Conservation (phyloP, 2,329 filamentous ascomycete genomes). For the Venturia pyrina region DNA sequence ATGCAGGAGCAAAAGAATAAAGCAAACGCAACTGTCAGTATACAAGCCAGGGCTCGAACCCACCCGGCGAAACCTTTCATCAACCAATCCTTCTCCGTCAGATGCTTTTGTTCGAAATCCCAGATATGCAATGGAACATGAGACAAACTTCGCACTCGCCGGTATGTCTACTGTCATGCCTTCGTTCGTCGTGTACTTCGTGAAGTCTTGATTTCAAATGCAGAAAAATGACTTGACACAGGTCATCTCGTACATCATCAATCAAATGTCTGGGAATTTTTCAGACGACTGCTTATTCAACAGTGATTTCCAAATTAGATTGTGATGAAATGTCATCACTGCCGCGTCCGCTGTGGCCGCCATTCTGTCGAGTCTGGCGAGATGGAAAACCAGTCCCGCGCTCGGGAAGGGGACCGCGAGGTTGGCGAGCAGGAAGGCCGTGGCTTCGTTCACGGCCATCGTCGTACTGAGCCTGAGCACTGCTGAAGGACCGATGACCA, state of each 20-base stretch:
- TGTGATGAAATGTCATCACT: slow-evolving; percentile 54
- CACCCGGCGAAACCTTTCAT: not conserved
- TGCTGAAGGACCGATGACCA: slow-evolving; percentile 53
- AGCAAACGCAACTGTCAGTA: slow-evolving; percentile 7
- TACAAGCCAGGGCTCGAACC: slow-evolving; percentile 4
- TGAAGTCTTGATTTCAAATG: slow-evolving; percentile 13
- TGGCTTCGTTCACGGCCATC: slow-evolving; percentile 39
- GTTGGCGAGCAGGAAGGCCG: slow-evolving; percentile 47
- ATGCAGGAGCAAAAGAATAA: not conserved
- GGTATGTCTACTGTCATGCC: slow-evolving; percentile 16
- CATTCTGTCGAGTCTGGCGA: slow-evolving; percentile 43
- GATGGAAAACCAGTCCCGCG: slow-evolving; percentile 44
- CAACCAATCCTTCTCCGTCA: slow-evolving; percentile 10
- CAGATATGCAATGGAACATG: slow-evolving; percentile 11
- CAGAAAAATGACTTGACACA: not conserved
- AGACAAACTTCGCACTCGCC: not conserved
- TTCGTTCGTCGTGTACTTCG: slow-evolving; percentile 21
- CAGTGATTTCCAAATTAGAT: slow-evolving; percentile 52
- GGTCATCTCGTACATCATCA: not conserved
- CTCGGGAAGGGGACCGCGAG: slow-evolving; percentile 50
- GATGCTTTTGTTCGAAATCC: slow-evolving; percentile 11
- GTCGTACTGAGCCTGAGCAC: slow-evolving; percentile 37
- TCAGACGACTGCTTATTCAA: slow-evolving; percentile 25
- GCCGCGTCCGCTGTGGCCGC: slow-evolving; percentile 49
- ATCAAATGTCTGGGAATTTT: not conserved